Base-by-base conservation (phyloP, 73 alveolate species). In the Blepharisma stoltei region DNA sequence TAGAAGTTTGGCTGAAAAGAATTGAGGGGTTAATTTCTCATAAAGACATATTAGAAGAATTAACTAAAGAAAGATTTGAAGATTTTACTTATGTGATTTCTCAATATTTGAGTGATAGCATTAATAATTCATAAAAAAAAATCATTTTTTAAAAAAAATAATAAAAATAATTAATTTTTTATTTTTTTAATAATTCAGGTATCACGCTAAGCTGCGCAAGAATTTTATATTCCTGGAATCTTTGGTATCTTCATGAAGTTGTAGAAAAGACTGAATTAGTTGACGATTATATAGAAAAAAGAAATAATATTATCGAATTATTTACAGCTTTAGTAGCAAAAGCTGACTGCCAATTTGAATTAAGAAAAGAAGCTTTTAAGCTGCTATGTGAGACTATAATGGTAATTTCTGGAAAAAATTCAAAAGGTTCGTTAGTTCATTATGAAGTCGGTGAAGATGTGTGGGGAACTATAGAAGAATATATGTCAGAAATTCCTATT, bases 381-480 rank as follows among this genome's bases (percentile, higher is more conserved):
- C 23, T 20, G 18, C 47, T 60, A 14, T 60, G 73, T 60, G 73
- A 60, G 5, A 60, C 73, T 1, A 8, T 60, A 25, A 60, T 60
- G 73, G 73, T 60, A 20, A 47, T 60, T 14, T 60, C 73, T 1
- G 2, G 46, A 0, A 8, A 18, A 60, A 9, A n/a, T 14, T n/a
- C 73, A 25, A 20, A 8, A 20, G 73, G 73, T 60, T 60, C 48
- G 2, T 38, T 38, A 18, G 18, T 60, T 2, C 4, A 60, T 25
- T 60, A 18, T 25, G 73, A 60, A 60, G 73, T 60, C 14, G 23
- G 45, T 38, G 23, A 60, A 60, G 73, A 60, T 25, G 46, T 60
- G 1, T 60, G 73, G 73, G 23, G 46, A 60, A 60, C 73, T 2
- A 14, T 60, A 8, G 73, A 60, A 60, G 73, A 60, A 60, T 60